Evolutionary conservation across 2,329 filamentous ascomycete species (phyloP).

Genomic region (Colletotrichum siamense): DNA sequence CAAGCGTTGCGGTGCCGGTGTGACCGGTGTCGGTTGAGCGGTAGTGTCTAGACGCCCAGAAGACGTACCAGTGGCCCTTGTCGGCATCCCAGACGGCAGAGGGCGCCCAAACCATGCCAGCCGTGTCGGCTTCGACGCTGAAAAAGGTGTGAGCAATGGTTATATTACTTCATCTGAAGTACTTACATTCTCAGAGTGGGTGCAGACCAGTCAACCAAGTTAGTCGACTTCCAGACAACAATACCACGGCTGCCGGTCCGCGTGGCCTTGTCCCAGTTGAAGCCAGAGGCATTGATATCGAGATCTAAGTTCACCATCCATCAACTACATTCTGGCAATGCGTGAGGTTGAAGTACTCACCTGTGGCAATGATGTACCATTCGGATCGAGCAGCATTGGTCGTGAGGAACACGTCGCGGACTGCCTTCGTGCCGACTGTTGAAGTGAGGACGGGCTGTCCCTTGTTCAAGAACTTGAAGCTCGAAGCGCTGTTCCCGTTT

Average conservation of each 20-base stretch:
- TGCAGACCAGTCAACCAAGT: slow-evolving; percentile 39
- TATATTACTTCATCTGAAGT: fast-evolving
- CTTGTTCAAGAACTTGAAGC: slow-evolving; percentile 35
- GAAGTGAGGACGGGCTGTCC: slow-evolving; percentile 36
- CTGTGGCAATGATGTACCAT: slow-evolving; percentile 40
- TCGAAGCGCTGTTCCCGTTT: slow-evolving; percentile 33
- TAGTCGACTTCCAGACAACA: slow-evolving; percentile 40
- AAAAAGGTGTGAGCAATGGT: not conserved
- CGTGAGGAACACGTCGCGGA: slow-evolving; percentile 38
- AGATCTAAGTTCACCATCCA: slow-evolving; percentile 28
- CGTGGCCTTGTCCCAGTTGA: slow-evolving; percentile 40
- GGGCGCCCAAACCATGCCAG: slow-evolving; percentile 44
- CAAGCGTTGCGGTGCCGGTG: slow-evolving; percentile 43
- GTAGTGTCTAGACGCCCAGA: slow-evolving; percentile 54
- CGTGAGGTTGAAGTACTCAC: slow-evolving; percentile 19
- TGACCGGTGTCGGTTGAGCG: slow-evolving; percentile 46
- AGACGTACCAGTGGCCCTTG: slow-evolving; percentile 47
- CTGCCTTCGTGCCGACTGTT: slow-evolving; percentile 37
- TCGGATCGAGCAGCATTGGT: slow-evolving; percentile 37
- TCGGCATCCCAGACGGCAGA: slow-evolving; percentile 40
- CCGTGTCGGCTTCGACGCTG: slow-evolving; percentile 36
- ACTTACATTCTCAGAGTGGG: slow-evolving; percentile 26
- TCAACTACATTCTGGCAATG: not conserved
- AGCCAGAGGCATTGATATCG: slow-evolving; percentile 37
- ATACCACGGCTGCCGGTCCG: slow-evolving; percentile 39